Percentiles rank a stretch among this genome's conserved stretches.
phyloP scores from a whole-genome alignment of 805 yeast species.

The Yarrowia deformans region DNA sequence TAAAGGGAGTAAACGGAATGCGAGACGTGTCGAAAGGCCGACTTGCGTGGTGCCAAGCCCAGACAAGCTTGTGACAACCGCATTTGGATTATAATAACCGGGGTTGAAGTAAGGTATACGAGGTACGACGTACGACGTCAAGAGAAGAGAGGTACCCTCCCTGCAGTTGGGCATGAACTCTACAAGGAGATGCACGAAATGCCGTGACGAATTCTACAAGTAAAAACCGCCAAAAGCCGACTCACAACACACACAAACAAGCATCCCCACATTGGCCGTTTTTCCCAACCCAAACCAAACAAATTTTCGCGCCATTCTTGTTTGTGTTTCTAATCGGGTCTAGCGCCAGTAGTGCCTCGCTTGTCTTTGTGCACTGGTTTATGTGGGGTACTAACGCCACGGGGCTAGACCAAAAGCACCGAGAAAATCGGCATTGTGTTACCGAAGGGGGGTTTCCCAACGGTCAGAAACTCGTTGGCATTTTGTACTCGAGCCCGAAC shows the following conservation, averaged over 20 bases:
- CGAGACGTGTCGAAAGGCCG: slow-evolving; percentile 7
- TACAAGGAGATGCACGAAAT: no score
- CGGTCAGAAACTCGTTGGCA: no score
- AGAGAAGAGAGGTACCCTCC: no score
- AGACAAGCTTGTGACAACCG: neutral
- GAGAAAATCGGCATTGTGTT: neutral
- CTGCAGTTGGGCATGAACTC: no score
- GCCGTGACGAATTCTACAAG: no score
- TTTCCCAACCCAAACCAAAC: neutral
- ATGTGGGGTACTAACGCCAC: slow-evolving; percentile 27
- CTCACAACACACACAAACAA: neutral
- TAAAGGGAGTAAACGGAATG: neutral
- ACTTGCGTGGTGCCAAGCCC: slow-evolving; percentile 1
- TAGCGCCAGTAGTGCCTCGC: slow-evolving; percentile 16
- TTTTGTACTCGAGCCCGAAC: no score
- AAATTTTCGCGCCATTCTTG: neutral
- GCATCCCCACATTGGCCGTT: neutral
- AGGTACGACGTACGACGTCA: neutral
- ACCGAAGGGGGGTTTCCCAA: neutral
- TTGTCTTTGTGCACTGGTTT: slow-evolving; percentile 3
- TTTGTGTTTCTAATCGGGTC: neutral
- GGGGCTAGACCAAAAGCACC: slow-evolving; percentile 23
- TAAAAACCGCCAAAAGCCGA: no score
- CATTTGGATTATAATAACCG: neutral
- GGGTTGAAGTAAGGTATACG: no score